Evolutionary conservation across 1,284 basidiomycete species (phyloP).

Genomic region (Ceratobasidium sp.): DNA sequence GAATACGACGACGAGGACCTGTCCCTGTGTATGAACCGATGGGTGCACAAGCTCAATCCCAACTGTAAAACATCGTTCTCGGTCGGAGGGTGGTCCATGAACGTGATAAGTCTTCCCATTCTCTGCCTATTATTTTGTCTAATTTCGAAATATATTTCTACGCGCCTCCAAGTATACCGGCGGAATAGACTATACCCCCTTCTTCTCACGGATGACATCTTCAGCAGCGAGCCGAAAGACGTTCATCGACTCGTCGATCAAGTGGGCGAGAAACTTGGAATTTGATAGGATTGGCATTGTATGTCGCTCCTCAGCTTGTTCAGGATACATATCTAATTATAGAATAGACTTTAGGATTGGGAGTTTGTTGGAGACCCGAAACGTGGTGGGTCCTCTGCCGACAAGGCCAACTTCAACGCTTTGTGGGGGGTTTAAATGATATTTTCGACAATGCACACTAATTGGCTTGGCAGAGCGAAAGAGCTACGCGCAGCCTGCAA

Average conservation of each 20-base stretch:
- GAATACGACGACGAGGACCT: too few relatives aligned
- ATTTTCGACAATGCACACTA: too few relatives aligned
- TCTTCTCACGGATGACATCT: conserved; percentile 1
- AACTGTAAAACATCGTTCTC: conserved; percentile 14
- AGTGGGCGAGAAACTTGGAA: conserved; percentile 9
- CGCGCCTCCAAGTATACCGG: conserved; percentile 16
- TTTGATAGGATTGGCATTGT: conserved; percentile 25
- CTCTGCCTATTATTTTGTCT: too few relatives aligned
- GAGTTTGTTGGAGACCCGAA: conserved; percentile 15
- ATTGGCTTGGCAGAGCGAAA: neutral
- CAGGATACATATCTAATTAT: neutral
- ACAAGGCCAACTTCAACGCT: conserved; percentile 14
- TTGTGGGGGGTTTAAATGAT: too few relatives aligned
- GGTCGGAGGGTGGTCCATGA: conserved; percentile 27
- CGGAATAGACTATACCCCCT: conserved; percentile 15
- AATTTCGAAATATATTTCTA: too few relatives aligned
- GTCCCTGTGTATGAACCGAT: too few relatives aligned
- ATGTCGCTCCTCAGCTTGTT: neutral
- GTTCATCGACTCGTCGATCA: conserved; percentile 8
- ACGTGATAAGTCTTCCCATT: conserved; percentile 6
- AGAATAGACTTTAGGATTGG: conserved; percentile 18
- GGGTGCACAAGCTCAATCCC: conserved; percentile 26
- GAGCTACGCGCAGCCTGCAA: neutral
- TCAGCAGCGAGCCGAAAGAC: neutral
- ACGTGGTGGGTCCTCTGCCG: conserved; percentile 8